These are phyloP conservation scores for Xylariaceae sp. DNA, from an alignment of 2,329 filamentous ascomycete genomes.

Conservation along the genomic window DNA sequence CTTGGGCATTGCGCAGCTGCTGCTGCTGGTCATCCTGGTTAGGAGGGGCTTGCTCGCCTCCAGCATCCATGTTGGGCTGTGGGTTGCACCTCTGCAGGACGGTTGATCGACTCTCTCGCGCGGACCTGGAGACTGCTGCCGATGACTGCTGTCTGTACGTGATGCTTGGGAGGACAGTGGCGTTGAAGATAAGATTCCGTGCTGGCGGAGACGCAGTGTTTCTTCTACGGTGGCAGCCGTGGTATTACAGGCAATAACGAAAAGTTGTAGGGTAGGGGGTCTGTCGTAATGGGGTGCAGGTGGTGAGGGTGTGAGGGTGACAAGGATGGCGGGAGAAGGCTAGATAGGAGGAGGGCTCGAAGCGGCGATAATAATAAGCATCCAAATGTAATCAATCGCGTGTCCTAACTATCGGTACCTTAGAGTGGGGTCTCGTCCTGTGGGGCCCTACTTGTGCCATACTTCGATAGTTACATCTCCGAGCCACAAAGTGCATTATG, in stretches of 20 bases:
- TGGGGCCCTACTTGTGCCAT: background rate
- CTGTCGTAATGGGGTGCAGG: background rate
- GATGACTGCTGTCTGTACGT: conserved; percentile 1
- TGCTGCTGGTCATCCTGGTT: conserved; percentile 33
- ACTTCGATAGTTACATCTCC: background rate
- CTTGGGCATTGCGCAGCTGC: conserved; percentile 50
- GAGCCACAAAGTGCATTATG: background rate
- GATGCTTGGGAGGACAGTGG: background rate
- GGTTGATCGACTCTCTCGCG: conserved; percentile 7
- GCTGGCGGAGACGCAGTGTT: conserved; percentile 1
- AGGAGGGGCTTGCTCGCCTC: conserved; percentile 35
- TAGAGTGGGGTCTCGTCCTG: background rate
- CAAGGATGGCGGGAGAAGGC: conserved; percentile 18
- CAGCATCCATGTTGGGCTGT: conserved; percentile 45
- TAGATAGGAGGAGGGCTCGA: conserved; percentile 11
- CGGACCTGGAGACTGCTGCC: conserved; percentile 1
- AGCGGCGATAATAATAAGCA: conserved; percentile 5
- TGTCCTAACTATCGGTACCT: background rate
- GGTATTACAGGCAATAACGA: background rate
- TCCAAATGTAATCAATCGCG: background rate
- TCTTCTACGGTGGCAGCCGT: conserved; percentile 1
- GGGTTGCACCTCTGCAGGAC: conserved; percentile 21
- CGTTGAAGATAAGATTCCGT: background rate
- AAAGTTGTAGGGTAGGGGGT: background rate
- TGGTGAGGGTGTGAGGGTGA: background rate